Evolutionary conservation across 202 grass and related monocot species (phyloP).

Genomic region (Elaeis oleifera): DNA sequence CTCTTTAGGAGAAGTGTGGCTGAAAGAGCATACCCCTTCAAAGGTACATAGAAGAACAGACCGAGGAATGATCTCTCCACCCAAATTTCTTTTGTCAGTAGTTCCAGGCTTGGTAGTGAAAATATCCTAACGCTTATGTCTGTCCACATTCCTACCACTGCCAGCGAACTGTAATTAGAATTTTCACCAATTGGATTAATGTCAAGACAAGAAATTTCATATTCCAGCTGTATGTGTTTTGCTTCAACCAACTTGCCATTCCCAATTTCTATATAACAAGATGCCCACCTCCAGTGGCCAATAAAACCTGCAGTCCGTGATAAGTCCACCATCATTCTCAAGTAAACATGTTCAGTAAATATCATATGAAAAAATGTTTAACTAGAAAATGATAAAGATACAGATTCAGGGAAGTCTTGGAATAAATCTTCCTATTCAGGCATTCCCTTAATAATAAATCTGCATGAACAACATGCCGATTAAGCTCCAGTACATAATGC

Average conservation of each 20-base stretch:
- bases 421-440: too few species aligned
- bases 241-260: slow-evolving; percentile 70
- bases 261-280: slow-evolving; percentile 93
- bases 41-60: slow-evolving; percentile 88
- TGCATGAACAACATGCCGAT: too few species aligned
- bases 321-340: too few species aligned
- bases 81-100: slow-evolving; percentile 74
- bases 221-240: slow-evolving; percentile 79
- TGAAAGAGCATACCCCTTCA: slow-evolving; percentile 63
- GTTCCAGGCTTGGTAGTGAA: slow-evolving; percentile 79
- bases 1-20: not conserved
- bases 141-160: slow-evolving; percentile 96
- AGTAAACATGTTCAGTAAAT: too few species aligned
- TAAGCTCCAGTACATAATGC: too few species aligned
- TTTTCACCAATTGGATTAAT: slow-evolving; percentile 77
- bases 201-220: slow-evolving; percentile 95
- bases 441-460: too few species aligned
- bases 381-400: too few species aligned
- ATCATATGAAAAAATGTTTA: too few species aligned
- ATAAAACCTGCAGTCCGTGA: slow-evolving; percentile 51
- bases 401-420: too few species aligned
- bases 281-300: slow-evolving; percentile 91
- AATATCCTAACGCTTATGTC: slow-evolving; percentile 96
- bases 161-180: slow-evolving; percentile 63
- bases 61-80: slow-evolving; percentile 92